Conservation (phyloP, 768 basidiomycete species). For the Pleurotus eryngii region DNA sequence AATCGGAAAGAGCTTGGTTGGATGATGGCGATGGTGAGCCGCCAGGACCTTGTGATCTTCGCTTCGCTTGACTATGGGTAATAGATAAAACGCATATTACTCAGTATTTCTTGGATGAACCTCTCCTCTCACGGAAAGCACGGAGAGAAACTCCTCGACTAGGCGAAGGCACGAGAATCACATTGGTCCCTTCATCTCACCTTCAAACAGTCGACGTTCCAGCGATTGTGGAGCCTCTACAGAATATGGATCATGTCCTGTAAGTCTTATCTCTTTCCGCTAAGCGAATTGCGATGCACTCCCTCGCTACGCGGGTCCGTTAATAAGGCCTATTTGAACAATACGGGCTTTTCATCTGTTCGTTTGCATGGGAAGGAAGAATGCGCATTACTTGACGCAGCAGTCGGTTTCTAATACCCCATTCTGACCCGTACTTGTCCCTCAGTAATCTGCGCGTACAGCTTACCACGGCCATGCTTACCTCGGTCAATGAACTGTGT, state of each 20-base stretch:
- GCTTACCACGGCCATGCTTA: conserved; percentile 13
- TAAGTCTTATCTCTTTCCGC: conserved; percentile 19
- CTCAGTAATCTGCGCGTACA: conserved; percentile 11
- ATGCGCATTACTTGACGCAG: no score
- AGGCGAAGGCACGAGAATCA: conserved; percentile 20
- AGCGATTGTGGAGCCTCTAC: conserved; percentile 25
- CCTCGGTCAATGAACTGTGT: not conserved
- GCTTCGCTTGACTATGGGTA: no score
- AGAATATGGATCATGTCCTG: conserved; percentile 36
- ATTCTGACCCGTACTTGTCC: conserved; percentile 4
- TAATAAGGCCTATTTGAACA: no score
- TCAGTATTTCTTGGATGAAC: not conserved
- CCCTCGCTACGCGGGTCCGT: no score
- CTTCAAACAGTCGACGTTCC: not conserved
- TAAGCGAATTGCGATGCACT: no score
- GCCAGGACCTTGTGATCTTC: not conserved
- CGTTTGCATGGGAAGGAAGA: no score
- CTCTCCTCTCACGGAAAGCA: conserved; percentile 34
- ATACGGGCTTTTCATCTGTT: no score
- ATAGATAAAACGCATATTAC: not conserved
- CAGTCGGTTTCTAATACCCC: conserved; percentile 1
- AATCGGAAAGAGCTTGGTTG: conserved; percentile 35
- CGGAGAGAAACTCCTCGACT: conserved; percentile 43
- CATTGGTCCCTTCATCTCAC: conserved; percentile 1
- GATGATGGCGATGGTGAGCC: conserved; percentile 28